Percentiles rank a stretch among this genome's conserved stretches.
Evolutionary conservation across 805 yeast species (phyloP).

Genomic region (Ogataea ganodermae): DNA sequence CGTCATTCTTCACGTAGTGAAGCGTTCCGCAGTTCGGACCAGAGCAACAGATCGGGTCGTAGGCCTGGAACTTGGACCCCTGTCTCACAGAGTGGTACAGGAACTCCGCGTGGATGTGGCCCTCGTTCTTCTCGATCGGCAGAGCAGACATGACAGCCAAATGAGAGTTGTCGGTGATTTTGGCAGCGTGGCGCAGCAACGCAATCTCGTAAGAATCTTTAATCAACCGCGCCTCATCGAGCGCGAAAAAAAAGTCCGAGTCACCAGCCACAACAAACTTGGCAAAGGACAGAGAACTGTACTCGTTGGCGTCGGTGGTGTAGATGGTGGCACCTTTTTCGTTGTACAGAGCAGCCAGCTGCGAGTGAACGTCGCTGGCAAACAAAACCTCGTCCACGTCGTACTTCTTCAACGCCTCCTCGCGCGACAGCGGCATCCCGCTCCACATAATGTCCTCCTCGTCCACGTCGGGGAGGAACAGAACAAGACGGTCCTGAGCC

Average conservation of each 20-base stretch:
- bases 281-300: slow-evolving; percentile 39
- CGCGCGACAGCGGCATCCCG: slow-evolving; percentile 74
- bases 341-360: slow-evolving; percentile 34
- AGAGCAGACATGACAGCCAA: slow-evolving; percentile 89
- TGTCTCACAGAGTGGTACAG: slow-evolving; percentile 91
- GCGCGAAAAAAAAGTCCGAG: slow-evolving; percentile 59
- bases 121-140: slow-evolving; percentile 84
- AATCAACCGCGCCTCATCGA: slow-evolving; percentile 84
- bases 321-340: slow-evolving; percentile 33
- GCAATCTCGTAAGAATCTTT: slow-evolving; percentile 83
- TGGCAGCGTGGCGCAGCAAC: slow-evolving; percentile 76
- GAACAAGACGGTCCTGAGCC: slow-evolving; percentile 53
- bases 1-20: slow-evolving; percentile 86
- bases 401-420: slow-evolving; percentile 62
- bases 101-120: slow-evolving; percentile 95
- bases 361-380: slow-evolving; percentile 47
- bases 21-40: slow-evolving; percentile 90
- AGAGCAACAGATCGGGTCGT: slow-evolving; percentile 94
- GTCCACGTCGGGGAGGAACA: slow-evolving; percentile 83
- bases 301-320: slow-evolving; percentile 59
- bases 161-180: slow-evolving; percentile 86
- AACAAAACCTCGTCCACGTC: slow-evolving; percentile 85
- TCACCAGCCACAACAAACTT: slow-evolving; percentile 45
- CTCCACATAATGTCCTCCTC: slow-evolving; percentile 95
- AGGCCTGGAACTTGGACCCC: slow-evolving; percentile 85